Base-by-base conservation (phyloP, 495 filamentous ascomycete genomes). In the Stereocaulon alpinum region DNA sequence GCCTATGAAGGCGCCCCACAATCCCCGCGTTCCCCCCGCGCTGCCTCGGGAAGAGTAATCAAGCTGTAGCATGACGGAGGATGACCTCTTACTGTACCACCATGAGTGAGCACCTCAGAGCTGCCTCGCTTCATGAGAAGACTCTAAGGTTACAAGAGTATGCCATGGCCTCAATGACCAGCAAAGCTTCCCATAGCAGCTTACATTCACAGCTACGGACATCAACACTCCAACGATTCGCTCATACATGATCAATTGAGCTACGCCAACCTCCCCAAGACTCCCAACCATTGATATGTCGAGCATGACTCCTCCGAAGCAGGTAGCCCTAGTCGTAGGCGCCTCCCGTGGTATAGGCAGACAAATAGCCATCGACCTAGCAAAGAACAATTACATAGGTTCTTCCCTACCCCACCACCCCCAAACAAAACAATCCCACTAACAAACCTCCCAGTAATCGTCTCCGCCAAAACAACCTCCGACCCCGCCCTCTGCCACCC, bases 291-390 rank as follows among this genome's bases (percentile, higher is more conserved):
- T 37, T 6, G 27, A 2, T 9, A 30, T 22, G 11, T 60, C 20
- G n/a, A 66, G 45, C n/a, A 70, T 70, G 67, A 40, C 66, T n/a
- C 56, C 55, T 18, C 18, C 32, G 14, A 68, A 71, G 29, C 71
- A 72, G 32, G 84, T 89, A 2, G 87, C 86, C 9, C 72, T 91
- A 4, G 74, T 91, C 18, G 75, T 91, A 40, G 87, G 87, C 27
- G 88, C 84, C 0, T 89, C 86, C 0, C 73, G 88, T 37, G 88
- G 88, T 17, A 92, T 93, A 55, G 88, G 88, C 17, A 76, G 88
- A 27, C 87, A 91, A 64, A 74, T 93, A 37, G 86, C 88, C 52
- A 80, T 93, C 66, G 83, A 87, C 65, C 74, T 91, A 2, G 86
- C 86, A 17, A 80, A 76, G 63, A 78, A 83, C 52, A 84, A 83